phyloP scores from a whole-genome alignment of 2,329 filamentous ascomycete genomes.

The Cytospora mali region DNA sequence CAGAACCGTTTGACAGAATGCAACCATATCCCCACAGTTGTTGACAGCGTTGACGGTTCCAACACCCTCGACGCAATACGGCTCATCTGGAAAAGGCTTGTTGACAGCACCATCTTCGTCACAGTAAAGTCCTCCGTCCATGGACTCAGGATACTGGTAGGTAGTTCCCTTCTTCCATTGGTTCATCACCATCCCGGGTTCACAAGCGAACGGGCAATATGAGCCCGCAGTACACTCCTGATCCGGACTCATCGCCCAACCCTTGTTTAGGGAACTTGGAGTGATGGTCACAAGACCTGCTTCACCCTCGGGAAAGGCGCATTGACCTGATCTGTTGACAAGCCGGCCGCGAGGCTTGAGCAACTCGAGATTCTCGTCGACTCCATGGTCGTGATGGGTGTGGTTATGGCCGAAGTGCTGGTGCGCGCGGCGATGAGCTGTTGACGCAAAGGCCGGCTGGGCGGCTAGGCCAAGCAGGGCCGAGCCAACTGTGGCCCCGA shows the following conservation, averaged over 20 bases:
- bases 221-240: conserved; percentile 66
- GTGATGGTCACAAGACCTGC: conserved; percentile 70
- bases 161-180: conserved; percentile 76
- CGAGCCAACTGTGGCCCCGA: conserved; percentile 53
- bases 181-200: conserved; percentile 72
- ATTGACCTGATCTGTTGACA: conserved; percentile 59
- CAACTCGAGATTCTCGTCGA: conserved; percentile 21
- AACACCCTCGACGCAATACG: conserved; percentile 71
- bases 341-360: conserved; percentile 30
- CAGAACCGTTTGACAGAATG: conserved; percentile 79
- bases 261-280: conserved; percentile 64
- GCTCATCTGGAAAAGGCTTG: conserved; percentile 69
- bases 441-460: conserved; percentile 42
- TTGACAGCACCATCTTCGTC: conserved; percentile 64
- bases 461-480: conserved; percentile 51
- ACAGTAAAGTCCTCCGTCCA: conserved; percentile 77
- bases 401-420: conserved; percentile 38
- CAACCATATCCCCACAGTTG: conserved; percentile 62
- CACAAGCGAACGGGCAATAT: conserved; percentile 79
- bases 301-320: conserved; percentile 67
- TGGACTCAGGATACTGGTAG: conserved; percentile 71
- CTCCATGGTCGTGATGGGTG: conserved; percentile 37
- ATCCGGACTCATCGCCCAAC: conserved; percentile 81
- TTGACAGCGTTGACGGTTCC: conserved; percentile 68
- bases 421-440: conserved; percentile 43